A percentile compares a stretch with the other conserved stretches of the same genome.
Evolutionary conservation across 345 rosid species (phyloP).

Genomic region (Ceriops decandra): DNA sequence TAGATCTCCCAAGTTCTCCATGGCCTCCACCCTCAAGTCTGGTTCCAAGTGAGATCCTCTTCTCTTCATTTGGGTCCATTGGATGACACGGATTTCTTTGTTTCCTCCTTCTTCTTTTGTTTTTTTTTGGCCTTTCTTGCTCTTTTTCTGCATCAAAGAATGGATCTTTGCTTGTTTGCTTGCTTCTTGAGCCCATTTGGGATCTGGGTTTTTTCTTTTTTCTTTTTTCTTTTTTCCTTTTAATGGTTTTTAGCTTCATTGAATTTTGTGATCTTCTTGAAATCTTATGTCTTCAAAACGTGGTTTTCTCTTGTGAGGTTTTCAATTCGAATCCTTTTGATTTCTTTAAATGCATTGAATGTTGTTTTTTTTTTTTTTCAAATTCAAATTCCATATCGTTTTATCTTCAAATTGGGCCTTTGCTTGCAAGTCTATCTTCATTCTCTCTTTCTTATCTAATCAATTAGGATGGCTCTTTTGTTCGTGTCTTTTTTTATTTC

Average conservation of each 20-base stretch:
- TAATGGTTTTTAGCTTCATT: slow-evolving; percentile 1
- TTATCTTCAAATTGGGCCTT: neutral
- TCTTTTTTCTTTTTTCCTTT: slow-evolving; percentile 12
- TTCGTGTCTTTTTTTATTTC: neutral
- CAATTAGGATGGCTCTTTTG: slow-evolving; percentile 1
- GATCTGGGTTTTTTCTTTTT: slow-evolving; percentile 18
- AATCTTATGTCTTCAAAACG: neutral
- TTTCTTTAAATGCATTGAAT: neutral
- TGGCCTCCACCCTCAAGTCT: slow-evolving; percentile 63
- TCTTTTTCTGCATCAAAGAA: neutral
- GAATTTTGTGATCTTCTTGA: neutral
- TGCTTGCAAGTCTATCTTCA: neutral
- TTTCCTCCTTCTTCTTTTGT: neutral
- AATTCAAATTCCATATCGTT: neutral
- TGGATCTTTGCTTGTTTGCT: slow-evolving; percentile 10
- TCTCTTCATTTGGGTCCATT: neutral
- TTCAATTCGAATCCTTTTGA: neutral
- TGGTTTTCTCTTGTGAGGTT: neutral
- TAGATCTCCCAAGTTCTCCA: slow-evolving; percentile 64
- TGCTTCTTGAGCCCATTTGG: slow-evolving; percentile 11
- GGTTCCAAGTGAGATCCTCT: slow-evolving; percentile 38
- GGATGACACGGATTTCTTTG: neutral
- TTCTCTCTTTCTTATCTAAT: neutral
- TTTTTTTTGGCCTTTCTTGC: neutral
- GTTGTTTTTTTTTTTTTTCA: neutral